Base-by-base conservation (phyloP, 768 basidiomycete genomes). In the Neoboletus brunneissimus region DNA sequence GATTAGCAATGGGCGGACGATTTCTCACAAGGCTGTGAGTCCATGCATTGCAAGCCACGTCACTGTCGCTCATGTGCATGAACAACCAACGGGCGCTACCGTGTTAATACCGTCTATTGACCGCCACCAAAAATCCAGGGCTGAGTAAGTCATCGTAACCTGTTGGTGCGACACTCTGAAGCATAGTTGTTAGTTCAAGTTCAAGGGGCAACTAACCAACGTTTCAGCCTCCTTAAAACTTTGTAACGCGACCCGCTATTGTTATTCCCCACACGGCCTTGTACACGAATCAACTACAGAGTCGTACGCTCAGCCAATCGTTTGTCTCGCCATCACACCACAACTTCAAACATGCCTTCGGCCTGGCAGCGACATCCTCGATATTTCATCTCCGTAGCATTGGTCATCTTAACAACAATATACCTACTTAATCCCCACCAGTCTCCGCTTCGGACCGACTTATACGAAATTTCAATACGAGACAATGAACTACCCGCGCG, bases 311-410 rank as follows among this genome's bases (percentile, higher is more conserved):
- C 50, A 31, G 10, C 45, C 64, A 50, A 16, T 55, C 51, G 0
- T 53, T 56, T 51, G 7, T 51, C 53, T 25, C 29, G 15, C 45
- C 27, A 23, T 23, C 52, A 32, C 16, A 40, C 50, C 25, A 54
- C 59, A 31, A 31, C 16, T 43, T 25, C 50, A 22, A 65, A 55
- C 48, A 73, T 73, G 72, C 70, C 70, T 35, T 52, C 48, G 27
- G 52, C 60, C 31, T 75, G 73, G 72, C 66, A 72, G 54, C 76
- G 81, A 54, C 81, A 84, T 65, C 83, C 83, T 29, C 78, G 81
- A 61, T 84, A 83, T 69, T 67, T 75, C 55, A 56, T 82, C 55
- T 66, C 77, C 62, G 68, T 81, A 48, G 67, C 75, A 35, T 46
- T 76, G 54, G 69, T 76, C 40, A 74, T 82, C 43, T 57, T 75